phyloP scores from a whole-genome alignment of 2,329 filamentous ascomycete genomes.

The Exophiala bonariae region DNA sequence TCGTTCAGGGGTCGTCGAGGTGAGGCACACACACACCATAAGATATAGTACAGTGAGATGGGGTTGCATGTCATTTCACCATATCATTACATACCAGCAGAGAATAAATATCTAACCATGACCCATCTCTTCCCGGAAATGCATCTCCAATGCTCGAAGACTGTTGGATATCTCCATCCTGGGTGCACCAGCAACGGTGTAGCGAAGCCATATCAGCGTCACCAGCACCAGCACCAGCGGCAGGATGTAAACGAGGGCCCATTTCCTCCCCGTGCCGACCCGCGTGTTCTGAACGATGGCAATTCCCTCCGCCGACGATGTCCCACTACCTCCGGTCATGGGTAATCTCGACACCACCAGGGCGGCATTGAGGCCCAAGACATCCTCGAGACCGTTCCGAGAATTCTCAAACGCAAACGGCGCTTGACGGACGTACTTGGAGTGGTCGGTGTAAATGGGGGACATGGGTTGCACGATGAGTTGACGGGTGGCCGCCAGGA shows the following conservation, averaged over 20 bases:
- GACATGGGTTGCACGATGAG: neutral
- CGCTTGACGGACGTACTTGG: neutral
- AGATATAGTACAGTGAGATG: too few relatives aligned
- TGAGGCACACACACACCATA: too few relatives aligned
- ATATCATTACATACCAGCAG: too few relatives aligned
- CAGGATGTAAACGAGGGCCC: neutral
- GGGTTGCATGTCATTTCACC: too few relatives aligned
- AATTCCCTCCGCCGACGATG: neutral
- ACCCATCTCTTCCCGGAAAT: too few relatives aligned
- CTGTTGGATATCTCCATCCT: neutral
- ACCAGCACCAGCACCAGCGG: neutral
- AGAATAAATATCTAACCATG: too few relatives aligned
- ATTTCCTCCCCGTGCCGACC: neutral
- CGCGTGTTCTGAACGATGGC: neutral
- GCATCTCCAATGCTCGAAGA: neutral
- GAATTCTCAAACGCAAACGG: neutral
- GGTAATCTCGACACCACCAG: neutral
- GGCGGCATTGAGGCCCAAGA: neutral
- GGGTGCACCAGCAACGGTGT: neutral
- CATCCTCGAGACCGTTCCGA: neutral
- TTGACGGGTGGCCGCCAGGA: neutral
- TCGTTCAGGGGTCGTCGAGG: too few relatives aligned
- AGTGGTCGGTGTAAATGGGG: neutral
- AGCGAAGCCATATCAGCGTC: neutral
- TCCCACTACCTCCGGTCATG: neutral